phyloP scores from a whole-genome alignment of 2,329 filamentous ascomycete genomes.

The Alternaria longipes region DNA sequence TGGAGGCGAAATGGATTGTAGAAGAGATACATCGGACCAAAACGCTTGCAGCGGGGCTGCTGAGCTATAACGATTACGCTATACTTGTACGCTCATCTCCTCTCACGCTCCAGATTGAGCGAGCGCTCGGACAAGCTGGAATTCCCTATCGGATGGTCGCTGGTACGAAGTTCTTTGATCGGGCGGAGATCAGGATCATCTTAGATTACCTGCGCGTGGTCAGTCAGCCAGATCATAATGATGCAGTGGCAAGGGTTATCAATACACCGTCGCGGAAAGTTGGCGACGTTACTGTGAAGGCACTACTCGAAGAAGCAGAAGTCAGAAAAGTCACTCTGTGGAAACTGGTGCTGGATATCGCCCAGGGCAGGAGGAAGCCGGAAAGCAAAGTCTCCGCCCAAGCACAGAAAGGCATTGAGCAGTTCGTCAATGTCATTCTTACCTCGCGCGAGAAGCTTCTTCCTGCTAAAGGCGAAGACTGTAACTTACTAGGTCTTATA shows the following conservation, averaged over 20 bases:
- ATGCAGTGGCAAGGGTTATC: slow-evolving; percentile 82
- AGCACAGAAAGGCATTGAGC: slow-evolving; percentile 65
- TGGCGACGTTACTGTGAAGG: slow-evolving; percentile 79
- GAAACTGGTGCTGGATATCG: slow-evolving; percentile 71
- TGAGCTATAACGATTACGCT: slow-evolving; percentile 80
- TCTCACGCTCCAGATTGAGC: slow-evolving; percentile 86
- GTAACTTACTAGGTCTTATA: slow-evolving; percentile 60
- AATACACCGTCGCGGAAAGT: slow-evolving; percentile 85
- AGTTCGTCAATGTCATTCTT: slow-evolving; percentile 68
- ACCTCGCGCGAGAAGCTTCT: slow-evolving; percentile 64
- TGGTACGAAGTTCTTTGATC: slow-evolving; percentile 90
- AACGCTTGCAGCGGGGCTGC: slow-evolving; percentile 75
- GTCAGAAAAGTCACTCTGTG: slow-evolving; percentile 74
- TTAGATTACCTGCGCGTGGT: slow-evolving; percentile 90
- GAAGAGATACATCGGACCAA: slow-evolving; percentile 78
- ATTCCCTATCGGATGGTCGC: slow-evolving; percentile 93
- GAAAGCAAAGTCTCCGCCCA: slow-evolving; percentile 65
- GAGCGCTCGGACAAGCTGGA: slow-evolving; percentile 78
- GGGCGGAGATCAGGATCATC: slow-evolving; percentile 84
- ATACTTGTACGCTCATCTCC: slow-evolving; percentile 86
- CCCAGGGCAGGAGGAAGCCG: slow-evolving; percentile 61
- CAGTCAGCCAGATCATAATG: slow-evolving; percentile 84
- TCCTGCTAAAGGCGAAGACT: slow-evolving; percentile 51
- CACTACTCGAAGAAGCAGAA: slow-evolving; percentile 80
- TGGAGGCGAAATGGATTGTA: slow-evolving; percentile 89